Evolutionary conservation across 345 rosid genomes (phyloP), one percentile per base, ranked within the genome.

Genomic region (Eucalyptus tenuipes): DNA sequence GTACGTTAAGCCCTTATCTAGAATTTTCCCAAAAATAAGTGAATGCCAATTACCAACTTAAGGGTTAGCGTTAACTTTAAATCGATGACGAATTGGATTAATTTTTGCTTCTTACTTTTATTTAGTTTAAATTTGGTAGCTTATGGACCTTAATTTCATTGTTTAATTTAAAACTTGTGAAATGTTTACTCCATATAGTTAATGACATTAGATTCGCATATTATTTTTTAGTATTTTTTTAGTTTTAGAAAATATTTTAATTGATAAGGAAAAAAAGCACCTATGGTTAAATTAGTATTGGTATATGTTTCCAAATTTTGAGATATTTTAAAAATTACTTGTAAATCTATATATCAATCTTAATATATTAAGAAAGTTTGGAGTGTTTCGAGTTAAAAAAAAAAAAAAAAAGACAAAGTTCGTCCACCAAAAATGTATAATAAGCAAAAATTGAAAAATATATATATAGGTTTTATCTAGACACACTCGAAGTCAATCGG

Each of bases 1-100:
- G 3, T 52, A 52, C 1, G 2, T 3, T 3, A 18, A 52, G 4
- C 1, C 1, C 22, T 52, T 52, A 52, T 18, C 4, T 52, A 52
- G 4, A 52, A 52, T 52, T 52, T 18, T 1, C 2, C 57, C 37
- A 64, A n/a, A 64, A n/a, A 14, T 8, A 64, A 64, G 37, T n/a
- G 20, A 64, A 64, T n/a, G 20, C 20, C 40, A 7, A 64, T 16
- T 15, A 20, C 9, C 3, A 1, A 64, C 37, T 64, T 17, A 64
- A 64, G 37, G 10, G 9, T n/a, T 14, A n/a, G 17, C 15, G 17
- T 64, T 64, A 40, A 64, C 75, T n/a, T 64, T 33, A 64, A n/a
- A 64, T 64, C 1, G 18, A 29, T 14, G 8, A 2, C 1, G 3
- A 2, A n/a, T 64, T 29, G 33, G 5, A 64, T 64, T 29, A 3